Conservation (phyloP, 305 asterid species). For the Fraxinus velutina region DNA sequence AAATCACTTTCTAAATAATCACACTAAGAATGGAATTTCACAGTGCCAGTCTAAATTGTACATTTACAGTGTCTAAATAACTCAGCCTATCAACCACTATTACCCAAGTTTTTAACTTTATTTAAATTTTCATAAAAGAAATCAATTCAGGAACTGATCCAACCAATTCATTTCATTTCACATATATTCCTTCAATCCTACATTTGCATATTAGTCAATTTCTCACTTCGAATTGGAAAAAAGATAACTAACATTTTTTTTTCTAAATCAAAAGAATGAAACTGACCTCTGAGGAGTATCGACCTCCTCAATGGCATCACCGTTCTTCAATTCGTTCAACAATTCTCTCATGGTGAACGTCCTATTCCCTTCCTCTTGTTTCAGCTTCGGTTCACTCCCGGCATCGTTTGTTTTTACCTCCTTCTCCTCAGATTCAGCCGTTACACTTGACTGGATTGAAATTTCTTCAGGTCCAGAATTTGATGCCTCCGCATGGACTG, state of each 20-base stretch:
- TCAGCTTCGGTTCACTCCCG: conserved; percentile 39
- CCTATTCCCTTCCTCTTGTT: conserved; percentile 57
- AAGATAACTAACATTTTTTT: background rate
- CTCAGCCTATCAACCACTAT: background rate
- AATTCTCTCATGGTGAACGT: conserved; percentile 93
- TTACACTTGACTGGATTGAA: conserved; percentile 34
- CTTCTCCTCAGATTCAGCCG: conserved; percentile 2
- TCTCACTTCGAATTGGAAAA: background rate
- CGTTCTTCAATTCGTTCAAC: conserved; percentile 78
- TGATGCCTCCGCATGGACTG: conserved; percentile 36
- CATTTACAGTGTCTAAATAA: background rate
- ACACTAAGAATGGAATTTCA: conserved; percentile 2
- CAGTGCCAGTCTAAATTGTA: background rate
- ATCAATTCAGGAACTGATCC: background rate
- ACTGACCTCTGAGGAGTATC: conserved; percentile 42
- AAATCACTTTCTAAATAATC: conserved; percentile 3
- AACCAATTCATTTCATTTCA: background rate
- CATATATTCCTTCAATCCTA: background rate
- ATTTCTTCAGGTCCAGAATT: conserved; percentile 32
- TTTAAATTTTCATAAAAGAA: background rate
- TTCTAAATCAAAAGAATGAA: background rate
- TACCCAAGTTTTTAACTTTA: background rate
- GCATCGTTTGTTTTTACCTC: conserved; percentile 25
- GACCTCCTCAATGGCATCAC: conserved; percentile 52
- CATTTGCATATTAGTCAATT: background rate